Base-by-base conservation (phyloP, 495 filamentous ascomycete genomes). In the Xylaria flabelliformis region DNA sequence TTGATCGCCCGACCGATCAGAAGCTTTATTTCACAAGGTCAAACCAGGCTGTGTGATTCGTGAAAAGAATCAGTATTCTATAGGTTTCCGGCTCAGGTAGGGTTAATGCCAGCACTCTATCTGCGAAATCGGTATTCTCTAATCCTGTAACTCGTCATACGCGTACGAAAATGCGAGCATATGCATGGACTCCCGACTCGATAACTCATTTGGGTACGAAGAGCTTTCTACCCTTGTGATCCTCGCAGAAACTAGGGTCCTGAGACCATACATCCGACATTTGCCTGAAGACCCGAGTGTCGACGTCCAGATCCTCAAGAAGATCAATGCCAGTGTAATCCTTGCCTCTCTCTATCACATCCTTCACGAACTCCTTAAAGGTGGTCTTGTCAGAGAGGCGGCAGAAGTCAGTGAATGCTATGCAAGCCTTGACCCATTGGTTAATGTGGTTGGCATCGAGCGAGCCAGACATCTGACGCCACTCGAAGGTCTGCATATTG, bases 401-500 rank as follows among this genome's bases (percentile, higher is more conserved):
- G 42, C 74, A 75, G 50, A 73, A 78, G 21, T 76, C 68, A 10
- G 70, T 66, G 64, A 78, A 53, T 4, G 61, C 68, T 21, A 73
- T 48, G 44, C 74, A 76, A 15, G 73, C 64, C n/a, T 55, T 53
- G 13, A 64, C 56, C 76, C 76, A 78, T 8, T 70, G 64, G 5
- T 73, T 72, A 55, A 78, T 78, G 3, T 67, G 70, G 10, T 59
- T 56, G n/a, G 72, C 67, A 19, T 78, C 76, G 5, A 78, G 21
- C 32, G 70, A 72, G 15, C 72, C 74, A 19, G 36, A 62, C 76
- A 78, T 78, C 51, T 78, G 76, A 19, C 76, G 72, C 39, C 75
- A 78, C 63, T 78, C 76, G 29, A 78, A 74, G 1, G 76, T 78
- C 21, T 78, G 76, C 0, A 67, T 70, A 26, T 78, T 78, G 0